Evolutionary conservation across 225 moss, liverwort and hornwort species (phyloP), one percentile per base, ranked within the genome.

Genomic region (Neckera pumila): DNA sequence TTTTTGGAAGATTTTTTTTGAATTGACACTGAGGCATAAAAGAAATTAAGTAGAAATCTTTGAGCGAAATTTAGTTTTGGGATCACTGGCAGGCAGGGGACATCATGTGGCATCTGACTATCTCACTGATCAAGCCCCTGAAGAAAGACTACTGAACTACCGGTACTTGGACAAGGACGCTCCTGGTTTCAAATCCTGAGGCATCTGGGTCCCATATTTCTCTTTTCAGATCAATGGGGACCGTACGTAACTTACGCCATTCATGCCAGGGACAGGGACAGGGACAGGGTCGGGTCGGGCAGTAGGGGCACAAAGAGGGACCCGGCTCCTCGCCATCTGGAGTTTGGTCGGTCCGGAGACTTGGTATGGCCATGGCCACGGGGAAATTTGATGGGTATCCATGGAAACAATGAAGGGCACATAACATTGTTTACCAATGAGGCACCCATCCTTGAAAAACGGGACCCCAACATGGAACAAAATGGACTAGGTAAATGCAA

Each of bases 351-450:
- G n/a, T n/a, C n/a, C n/a, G 22, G 36, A 66, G 66, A 18, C 10
- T 34, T 14, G 2, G 14, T 3, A 51, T 3, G 3, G 20, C 22
- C 38, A 38, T 23, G 67, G 21, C n/a, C 12, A 21, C n/a, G n/a
- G 20, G n/a, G 11, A 2, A n/a, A n/a, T 20, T n/a, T 4, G 33
- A 67, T 0, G 23, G 38, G 7, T 0, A 5, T 36, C 19, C 65
- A 66, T 36, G 65, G 64, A 64, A 64, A 64, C 5, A 9, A 64
- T 1, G 64, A 64, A 64, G 64, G 64, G 64, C 5, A 5, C 9
- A 5, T 16, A 62, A 15, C 42, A 42, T 71, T 71, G 42, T 71
- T 42, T 42, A 42, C 5, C 14, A 42, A 40, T 25, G 12, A 42
- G 14, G 26, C 5, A 70, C 17, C 3, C 45, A 74, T 31, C 7